Evolutionary conservation across 176 grass and related monocot species (phyloP), one percentile per base, ranked within the genome.

Genomic region (Oryza meyeriana): DNA sequence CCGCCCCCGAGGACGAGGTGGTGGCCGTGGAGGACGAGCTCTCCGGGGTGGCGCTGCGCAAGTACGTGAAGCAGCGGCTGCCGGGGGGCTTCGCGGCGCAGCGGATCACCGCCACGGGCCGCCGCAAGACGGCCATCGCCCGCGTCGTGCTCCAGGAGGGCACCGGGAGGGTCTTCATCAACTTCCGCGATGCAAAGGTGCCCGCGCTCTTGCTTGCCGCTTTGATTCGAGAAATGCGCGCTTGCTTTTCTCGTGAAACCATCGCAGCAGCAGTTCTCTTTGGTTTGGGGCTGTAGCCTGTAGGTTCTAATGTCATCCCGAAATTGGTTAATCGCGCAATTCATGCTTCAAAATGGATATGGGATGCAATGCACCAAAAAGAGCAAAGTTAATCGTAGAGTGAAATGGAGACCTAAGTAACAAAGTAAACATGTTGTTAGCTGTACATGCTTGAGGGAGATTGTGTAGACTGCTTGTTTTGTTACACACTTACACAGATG

Each of bases 61-160:
- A 95, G 85, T 99, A 94, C 72, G 89, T 99, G 27, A 99, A 93
- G 78, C 88, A 90, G 40, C 74, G 96, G 63, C 84, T 99, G 9
- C 96, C 96, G 0, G 96, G 96, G 0, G 93, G 96, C 0, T 93
- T 99, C 71, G 95, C 95, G 8, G 92, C 92, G 12, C 95, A 98
- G 95, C 85, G 89, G 89, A 88, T 95, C 74, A 91, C 90, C 73
- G 90, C 90, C 64, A 99, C 96, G 39, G 96, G 96, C 45, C 85
- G 93, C 39, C 88, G 93, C 80, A 99, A 99, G 77, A 90, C 89
- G 29, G 91, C 96, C 40, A 86, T 83, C 72, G 93, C 96, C 38
- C 89, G 93, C 78, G 96, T 99, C 69, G 96, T 91, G 30, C 89
- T 99, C 58, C 93, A 93, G 85, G 96, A 98, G 81, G 96, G 96